phyloP scores from a whole-genome alignment of 2,329 filamentous ascomycete genomes.

The Cordyceps pruinosa region DNA sequence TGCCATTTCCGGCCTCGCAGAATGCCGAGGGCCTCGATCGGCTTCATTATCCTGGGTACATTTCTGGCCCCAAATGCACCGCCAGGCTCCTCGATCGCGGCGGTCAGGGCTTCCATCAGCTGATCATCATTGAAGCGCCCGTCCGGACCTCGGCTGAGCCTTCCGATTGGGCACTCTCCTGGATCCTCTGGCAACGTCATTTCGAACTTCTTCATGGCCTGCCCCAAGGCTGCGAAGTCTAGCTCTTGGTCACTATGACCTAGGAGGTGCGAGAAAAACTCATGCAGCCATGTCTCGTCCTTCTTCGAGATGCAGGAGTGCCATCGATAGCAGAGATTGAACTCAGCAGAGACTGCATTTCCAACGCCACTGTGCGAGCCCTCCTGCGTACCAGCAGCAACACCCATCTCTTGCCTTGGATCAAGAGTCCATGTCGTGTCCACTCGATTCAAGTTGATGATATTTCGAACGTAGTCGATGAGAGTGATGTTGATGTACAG shows the following conservation, averaged over 20 bases:
- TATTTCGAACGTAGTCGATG: slow-evolving; percentile 72
- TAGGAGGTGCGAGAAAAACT: slow-evolving; percentile 58
- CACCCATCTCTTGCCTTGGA: slow-evolving; percentile 62
- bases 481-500: slow-evolving; percentile 75
- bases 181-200: slow-evolving; percentile 57
- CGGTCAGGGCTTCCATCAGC: slow-evolving; percentile 61
- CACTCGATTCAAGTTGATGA: slow-evolving; percentile 50
- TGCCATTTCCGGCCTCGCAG: slow-evolving; percentile 72
- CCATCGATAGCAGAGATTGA: slow-evolving; percentile 85
- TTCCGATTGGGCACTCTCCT: slow-evolving; percentile 58
- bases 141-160: slow-evolving; percentile 55
- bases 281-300: slow-evolving; percentile 75
- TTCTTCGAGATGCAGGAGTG: slow-evolving; percentile 69
- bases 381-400: slow-evolving; percentile 43
- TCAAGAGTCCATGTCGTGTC: slow-evolving; percentile 79
- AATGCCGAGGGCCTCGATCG: slow-evolving; percentile 75
- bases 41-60: slow-evolving; percentile 65
- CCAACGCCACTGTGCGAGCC: slow-evolving; percentile 65
- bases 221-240: slow-evolving; percentile 47
- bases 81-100: slow-evolving; percentile 69
- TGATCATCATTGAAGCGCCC: slow-evolving; percentile 71
- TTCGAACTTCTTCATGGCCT: slow-evolving; percentile 56
- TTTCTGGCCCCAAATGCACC: slow-evolving; percentile 68
- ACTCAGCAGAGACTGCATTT: slow-evolving; percentile 80
- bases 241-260: slow-evolving; percentile 36